phyloP scores from a whole-genome alignment of 768 basidiomycete genomes.

The Mycena belliarum region DNA sequence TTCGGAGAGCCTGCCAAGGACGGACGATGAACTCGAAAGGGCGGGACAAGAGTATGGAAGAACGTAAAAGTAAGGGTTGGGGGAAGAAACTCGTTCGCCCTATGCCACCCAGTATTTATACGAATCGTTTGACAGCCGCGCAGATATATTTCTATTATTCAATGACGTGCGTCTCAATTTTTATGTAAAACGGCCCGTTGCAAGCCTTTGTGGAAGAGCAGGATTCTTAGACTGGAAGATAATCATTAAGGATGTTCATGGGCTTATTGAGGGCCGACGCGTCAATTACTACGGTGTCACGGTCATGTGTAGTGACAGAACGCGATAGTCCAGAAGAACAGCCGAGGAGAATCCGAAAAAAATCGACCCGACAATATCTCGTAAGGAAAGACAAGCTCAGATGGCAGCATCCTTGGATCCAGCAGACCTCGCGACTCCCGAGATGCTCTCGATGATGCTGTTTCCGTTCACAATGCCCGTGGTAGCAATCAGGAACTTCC shows the following conservation, averaged over 20 bases:
- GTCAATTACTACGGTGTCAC: too few species aligned
- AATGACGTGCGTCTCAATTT: constrained; percentile 10
- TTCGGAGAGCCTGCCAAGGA: too few species aligned
- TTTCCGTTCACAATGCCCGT: constrained; percentile 87
- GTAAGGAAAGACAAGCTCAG: constrained; percentile 13
- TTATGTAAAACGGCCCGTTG: constrained; percentile 6
- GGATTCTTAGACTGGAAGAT: too few species aligned
- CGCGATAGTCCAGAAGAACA: too few species aligned
- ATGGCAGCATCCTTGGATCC: constrained; percentile 47
- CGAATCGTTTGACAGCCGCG: not conserved
- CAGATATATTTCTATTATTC: constrained; percentile 34
- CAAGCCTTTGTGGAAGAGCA: too few species aligned
- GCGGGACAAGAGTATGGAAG: not conserved
- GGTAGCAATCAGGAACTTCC: constrained; percentile 87
- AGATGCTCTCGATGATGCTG: constrained; percentile 69
- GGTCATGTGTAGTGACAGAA: too few species aligned
- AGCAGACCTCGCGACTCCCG: constrained; percentile 38
- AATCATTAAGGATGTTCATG: too few species aligned
- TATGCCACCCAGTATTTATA: constrained; percentile 26
- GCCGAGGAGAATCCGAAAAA: too few species aligned
- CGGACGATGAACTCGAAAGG: constrained; percentile 3
- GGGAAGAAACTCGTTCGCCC: constrained; percentile 40
- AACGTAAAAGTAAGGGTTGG: constrained; percentile 29
- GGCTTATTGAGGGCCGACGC: too few species aligned
- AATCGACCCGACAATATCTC: too few species aligned